Conservation (phyloP, 495 filamentous ascomycete species). For the Neurospora sp. region DNA sequence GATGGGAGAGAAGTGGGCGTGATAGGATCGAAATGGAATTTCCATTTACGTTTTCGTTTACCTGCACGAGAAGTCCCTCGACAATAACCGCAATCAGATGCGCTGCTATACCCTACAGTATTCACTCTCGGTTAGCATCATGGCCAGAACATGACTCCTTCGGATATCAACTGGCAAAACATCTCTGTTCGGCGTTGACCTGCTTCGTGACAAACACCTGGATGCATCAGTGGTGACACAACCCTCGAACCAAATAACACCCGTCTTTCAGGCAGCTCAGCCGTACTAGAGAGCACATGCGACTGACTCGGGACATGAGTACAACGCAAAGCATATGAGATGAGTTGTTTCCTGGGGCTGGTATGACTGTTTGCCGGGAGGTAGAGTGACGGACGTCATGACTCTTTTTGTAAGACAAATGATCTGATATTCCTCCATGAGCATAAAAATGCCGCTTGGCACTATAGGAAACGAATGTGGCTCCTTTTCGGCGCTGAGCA, state of each 20-base stretch:
- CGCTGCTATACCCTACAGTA: constrained; percentile 34
- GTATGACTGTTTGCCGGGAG: neutral
- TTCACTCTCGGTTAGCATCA: neutral
- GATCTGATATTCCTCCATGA: neutral
- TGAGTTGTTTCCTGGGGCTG: neutral
- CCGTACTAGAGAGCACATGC: neutral
- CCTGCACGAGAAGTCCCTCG: constrained; percentile 30
- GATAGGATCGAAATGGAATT: neutral
- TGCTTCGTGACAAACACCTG: neutral
- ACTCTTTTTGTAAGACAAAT: neutral
- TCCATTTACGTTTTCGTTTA: constrained; percentile 30
- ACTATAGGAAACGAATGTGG: constrained; percentile 3
- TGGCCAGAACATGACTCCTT: neutral
- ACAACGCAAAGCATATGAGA: neutral
- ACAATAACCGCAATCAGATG: constrained; percentile 44
- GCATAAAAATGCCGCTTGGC: constrained; percentile 9
- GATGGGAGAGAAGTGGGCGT: neutral
- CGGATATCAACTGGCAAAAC: neutral
- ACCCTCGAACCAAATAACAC: neutral
- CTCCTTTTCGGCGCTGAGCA: neutral
- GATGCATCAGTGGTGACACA: neutral
- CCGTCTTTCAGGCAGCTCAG: neutral
- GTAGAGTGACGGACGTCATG: neutral
- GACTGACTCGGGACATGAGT: neutral
- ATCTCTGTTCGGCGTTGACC: neutral